Evolutionary conservation across 768 basidiomycete species (phyloP).

Genomic region (Podaxis sp.): DNA sequence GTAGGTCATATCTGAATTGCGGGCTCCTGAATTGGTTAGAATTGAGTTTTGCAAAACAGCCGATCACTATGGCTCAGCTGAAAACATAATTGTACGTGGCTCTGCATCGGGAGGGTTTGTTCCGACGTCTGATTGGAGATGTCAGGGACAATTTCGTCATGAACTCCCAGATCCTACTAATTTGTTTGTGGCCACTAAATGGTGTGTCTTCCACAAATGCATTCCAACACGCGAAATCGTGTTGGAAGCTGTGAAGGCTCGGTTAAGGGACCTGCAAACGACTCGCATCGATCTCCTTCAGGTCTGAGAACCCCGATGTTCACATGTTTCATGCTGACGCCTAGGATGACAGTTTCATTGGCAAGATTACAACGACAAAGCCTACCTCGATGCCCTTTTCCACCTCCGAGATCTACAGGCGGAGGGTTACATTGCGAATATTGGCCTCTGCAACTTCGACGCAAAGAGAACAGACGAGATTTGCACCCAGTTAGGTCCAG

Average conservation of each 20-base stretch:
- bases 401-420: slow-evolving; percentile 58
- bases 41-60: slow-evolving; percentile 39
- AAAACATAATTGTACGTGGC: slow-evolving; percentile 69
- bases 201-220: slow-evolving; percentile 70
- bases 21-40: not conserved
- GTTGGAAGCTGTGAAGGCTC: slow-evolving; percentile 63
- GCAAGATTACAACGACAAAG: slow-evolving; percentile 58
- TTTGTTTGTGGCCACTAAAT: slow-evolving; percentile 79
- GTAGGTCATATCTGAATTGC: slow-evolving; percentile 18
- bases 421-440: slow-evolving; percentile 55
- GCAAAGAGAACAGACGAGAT: slow-evolving; percentile 70
- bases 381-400: slow-evolving; percentile 38
- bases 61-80: slow-evolving; percentile 85
- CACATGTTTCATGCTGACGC: slow-evolving; percentile 4
- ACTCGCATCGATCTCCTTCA: slow-evolving; percentile 67
- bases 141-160: slow-evolving; percentile 68
- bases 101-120: not conserved
- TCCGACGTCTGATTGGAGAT: slow-evolving; percentile 5
- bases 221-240: slow-evolving; percentile 52
- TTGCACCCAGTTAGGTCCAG: slow-evolving; percentile 67
- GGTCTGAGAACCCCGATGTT: slow-evolving; percentile 32
- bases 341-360: slow-evolving; percentile 61
- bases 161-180: slow-evolving; percentile 36
- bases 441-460: slow-evolving; percentile 83
- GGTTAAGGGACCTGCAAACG: slow-evolving; percentile 60